These are phyloP conservation scores for Scheffersomyces segobiensis DNA, from an alignment of 1,139 yeast genomes.

Conservation along the genomic window DNA sequence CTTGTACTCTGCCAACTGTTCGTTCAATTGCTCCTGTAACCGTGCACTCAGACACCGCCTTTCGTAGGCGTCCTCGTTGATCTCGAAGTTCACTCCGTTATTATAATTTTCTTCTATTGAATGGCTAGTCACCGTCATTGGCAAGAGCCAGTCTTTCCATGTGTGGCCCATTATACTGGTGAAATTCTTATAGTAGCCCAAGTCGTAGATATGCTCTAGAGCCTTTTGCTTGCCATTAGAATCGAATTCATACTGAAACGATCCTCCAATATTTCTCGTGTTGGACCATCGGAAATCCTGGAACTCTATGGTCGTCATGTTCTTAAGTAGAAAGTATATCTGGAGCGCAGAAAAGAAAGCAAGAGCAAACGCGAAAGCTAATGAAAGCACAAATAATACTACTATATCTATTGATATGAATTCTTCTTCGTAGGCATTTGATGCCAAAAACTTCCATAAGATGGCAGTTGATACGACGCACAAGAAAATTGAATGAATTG, in stretches of 20 bases:
- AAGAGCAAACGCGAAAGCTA: constrained; percentile 66
- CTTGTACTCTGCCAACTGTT: constrained; percentile 32
- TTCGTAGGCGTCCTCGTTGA: constrained; percentile 44
- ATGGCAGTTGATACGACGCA: constrained; percentile 40
- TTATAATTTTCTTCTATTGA: constrained; percentile 26
- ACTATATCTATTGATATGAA: constrained; percentile 62
- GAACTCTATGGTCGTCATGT: constrained; percentile 81
- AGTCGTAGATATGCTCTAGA: constrained; percentile 70
- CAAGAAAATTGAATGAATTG: constrained; percentile 45
- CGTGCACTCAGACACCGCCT: constrained; percentile 42
- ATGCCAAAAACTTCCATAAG: constrained; percentile 52
- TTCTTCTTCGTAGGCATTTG: constrained; percentile 37
- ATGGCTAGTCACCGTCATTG: constrained; percentile 40
- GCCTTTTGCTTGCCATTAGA: constrained; percentile 24
- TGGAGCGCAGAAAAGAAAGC: constrained; percentile 60
- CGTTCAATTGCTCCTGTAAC: constrained; percentile 49
- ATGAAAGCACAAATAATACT: constrained; percentile 56
- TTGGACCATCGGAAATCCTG: constrained; percentile 54
- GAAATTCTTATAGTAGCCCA: constrained; percentile 69
- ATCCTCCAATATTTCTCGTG: constrained; percentile 17
- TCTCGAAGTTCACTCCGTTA: constrained; percentile 54
- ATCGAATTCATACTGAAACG: constrained; percentile 39
- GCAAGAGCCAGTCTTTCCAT: constrained; percentile 71
- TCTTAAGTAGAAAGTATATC: constrained; percentile 57
- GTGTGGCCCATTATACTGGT: constrained; percentile 67